These are phyloP conservation scores for Penicillium sp. DNA, from an alignment of 2,329 filamentous ascomycete species.

Conservation along the genomic window DNA sequence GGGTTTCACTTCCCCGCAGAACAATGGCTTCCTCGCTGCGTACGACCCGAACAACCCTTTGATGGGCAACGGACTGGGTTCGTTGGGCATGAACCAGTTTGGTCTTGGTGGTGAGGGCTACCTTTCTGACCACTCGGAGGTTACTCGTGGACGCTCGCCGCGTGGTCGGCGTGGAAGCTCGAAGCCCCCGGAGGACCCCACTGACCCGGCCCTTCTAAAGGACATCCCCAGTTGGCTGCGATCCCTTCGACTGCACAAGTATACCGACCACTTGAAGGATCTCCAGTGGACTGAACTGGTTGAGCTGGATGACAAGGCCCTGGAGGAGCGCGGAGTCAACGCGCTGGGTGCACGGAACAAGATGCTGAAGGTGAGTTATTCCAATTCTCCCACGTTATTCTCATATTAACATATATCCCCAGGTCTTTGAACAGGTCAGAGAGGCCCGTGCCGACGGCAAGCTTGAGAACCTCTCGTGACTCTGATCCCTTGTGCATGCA, in stretches of 20 bases:
- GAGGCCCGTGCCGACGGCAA: slow-evolving; percentile 75
- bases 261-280: slow-evolving; percentile 96
- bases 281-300: slow-evolving; percentile 94
- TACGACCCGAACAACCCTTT: slow-evolving; percentile 73
- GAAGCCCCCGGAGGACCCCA: slow-evolving; percentile 96
- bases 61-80: slow-evolving; percentile 68
- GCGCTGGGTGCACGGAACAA: slow-evolving; percentile 92
- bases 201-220: slow-evolving; percentile 82
- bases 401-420: background rate
- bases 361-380: slow-evolving; percentile 80
- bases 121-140: slow-evolving; percentile 89
- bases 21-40: slow-evolving; percentile 88
- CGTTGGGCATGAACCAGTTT: slow-evolving; percentile 70
- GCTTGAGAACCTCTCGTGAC: slow-evolving; percentile 45
- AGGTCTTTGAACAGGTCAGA: slow-evolving; percentile 93
- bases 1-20: slow-evolving; percentile 82
- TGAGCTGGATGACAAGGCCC: slow-evolving; percentile 85
- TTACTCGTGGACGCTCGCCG: slow-evolving; percentile 85
- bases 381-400: background rate
- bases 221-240: slow-evolving; percentile 96
- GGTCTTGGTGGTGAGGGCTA: slow-evolving; percentile 76
- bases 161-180: slow-evolving; percentile 89
- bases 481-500: slow-evolving; percentile 8
- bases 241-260: slow-evolving; percentile 94
- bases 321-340: slow-evolving; percentile 92